Conservation (phyloP, 2,329 filamentous ascomycete species). For the Exophiala sp. region DNA sequence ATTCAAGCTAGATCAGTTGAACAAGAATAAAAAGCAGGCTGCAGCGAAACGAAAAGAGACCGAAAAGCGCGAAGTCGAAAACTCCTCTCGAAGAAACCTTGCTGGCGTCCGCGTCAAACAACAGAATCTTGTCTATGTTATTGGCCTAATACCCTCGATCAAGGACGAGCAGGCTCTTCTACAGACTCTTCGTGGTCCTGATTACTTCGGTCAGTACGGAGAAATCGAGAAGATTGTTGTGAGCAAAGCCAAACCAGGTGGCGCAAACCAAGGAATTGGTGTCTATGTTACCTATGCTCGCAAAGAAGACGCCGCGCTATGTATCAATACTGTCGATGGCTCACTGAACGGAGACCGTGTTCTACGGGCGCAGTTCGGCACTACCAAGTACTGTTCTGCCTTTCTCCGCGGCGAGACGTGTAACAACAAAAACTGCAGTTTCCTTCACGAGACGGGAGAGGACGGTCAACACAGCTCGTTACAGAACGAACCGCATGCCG, state of each 20-base stretch:
- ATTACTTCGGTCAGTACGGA: constrained; percentile 98
- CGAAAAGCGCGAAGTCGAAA: constrained; percentile 94
- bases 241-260: constrained; percentile 82
- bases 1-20: constrained; percentile 29
- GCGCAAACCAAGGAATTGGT: constrained; percentile 77
- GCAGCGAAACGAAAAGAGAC: constrained; percentile 88
- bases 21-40: constrained; percentile 64
- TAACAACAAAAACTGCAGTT: constrained; percentile 96
- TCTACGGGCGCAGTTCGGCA: constrained; percentile 74
- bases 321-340: constrained; percentile 88
- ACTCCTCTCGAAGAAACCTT: constrained; percentile 90
- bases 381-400: constrained; percentile 97
- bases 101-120: constrained; percentile 94
- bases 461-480: constrained; percentile 52
- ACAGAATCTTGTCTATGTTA: constrained; percentile 98
- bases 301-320: constrained; percentile 83
- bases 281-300: constrained; percentile 98
- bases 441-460: constrained; percentile 95
- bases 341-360: constrained; percentile 85
- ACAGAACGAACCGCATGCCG: constrained; percentile 28
- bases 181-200: constrained; percentile 80
- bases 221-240: constrained; percentile 99
- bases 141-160: constrained; percentile 85
- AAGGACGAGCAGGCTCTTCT: constrained; percentile 83
- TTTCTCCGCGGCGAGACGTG: constrained; percentile 93